Base-by-base conservation (phyloP, 495 filamentous ascomycete genomes). In the Aspergillus panamensis region DNA sequence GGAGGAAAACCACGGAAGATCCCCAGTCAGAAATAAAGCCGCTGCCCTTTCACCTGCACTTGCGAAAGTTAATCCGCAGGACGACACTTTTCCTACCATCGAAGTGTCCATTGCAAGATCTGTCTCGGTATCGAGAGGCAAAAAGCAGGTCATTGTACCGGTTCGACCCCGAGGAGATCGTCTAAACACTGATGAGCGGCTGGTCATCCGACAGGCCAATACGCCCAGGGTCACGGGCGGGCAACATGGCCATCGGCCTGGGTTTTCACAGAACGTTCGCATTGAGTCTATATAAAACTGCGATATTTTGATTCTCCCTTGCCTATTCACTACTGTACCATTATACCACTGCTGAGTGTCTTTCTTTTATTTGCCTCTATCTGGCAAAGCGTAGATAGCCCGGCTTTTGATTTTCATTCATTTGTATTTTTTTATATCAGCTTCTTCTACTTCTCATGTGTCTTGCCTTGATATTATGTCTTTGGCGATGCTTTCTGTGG, bases 61-160 rank as follows among this genome's bases (percentile, higher is more conserved):
- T 1, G 56, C 31, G 39, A 55, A 52, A 14, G 47, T 39, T 9
- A 40, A 29, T 10, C 42, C 51, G 0, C 51, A 59, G 19, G 42
- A 48, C 12, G 43, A 57, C 3, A 50, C 59, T 25, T 51, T 62
- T 9, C 72, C 70, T 6, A 67, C 53, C 0, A 62, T 77, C 19
- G 69, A 77, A 45, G 61, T 79, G 29, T 77, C 76, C 2, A 70
- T 68, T 31, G 76, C 76, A 6, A 60, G 73, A 13, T 77, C 76
- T 9, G 58, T 79, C 14, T 77, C 74, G 13, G 70, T 79, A 1
- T 72, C 71, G 0, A 63, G 64, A 19, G 69, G 66, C n/a, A 73
- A 64, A 53, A 66, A 62, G 8, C 74, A 77, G 43, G 60, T 72
- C 13, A 54, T 77, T 14, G 70, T 77, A 17, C 74, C 75, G 0